Base-by-base conservation (phyloP, 78 protist genomes). In the Cavenderia fasciculata region DNA sequence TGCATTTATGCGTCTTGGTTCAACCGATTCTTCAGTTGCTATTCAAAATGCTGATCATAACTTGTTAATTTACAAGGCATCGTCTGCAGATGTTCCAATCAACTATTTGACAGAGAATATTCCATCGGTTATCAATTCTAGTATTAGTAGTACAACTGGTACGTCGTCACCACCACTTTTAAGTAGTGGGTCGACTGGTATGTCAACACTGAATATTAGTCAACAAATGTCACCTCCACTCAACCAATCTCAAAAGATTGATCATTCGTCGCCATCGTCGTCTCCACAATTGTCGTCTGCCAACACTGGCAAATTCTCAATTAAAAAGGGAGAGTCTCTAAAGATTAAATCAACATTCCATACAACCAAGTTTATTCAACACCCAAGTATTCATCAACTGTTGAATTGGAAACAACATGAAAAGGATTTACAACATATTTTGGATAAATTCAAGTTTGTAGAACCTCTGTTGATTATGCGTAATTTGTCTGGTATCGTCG, bases 401-500 rank as follows among this genome's bases (percentile, higher is more conserved):
- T 19, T 82, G 14, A 59, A 82, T 43, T 82, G 90, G 90, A 79
- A 66, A 21, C 23, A 51, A 12, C 8, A 61, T 21, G 73, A 82
- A n/a, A 43, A 36, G 5, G 4, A 25, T 0, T 3, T 82, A 10
- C 51, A 61, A 19, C 25, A 23, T 14, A 4, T 82, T 19, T 68
- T 82, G 47, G 90, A 82, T 40, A 70, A 59, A 43, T 82, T 82
- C 38, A 82, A 68, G 31, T 82, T 82, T 68, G 90, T 82, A 2
- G 90, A 82, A 27, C 43, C 90, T 23, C 65, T 82, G 44, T 74
- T 59, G 38, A 82, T 82, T 18, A 68, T 82, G 76, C 72, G 90
- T 66, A 82, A 82, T 57, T 51, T 82, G 8, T 56, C 74, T 18
- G 63, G 47, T 25, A 57, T 82, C 12, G 40, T 82, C 23, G 90